phyloP scores from a whole-genome alignment of 2,329 filamentous ascomycete species.

The Acrodontium crateriforme region DNA sequence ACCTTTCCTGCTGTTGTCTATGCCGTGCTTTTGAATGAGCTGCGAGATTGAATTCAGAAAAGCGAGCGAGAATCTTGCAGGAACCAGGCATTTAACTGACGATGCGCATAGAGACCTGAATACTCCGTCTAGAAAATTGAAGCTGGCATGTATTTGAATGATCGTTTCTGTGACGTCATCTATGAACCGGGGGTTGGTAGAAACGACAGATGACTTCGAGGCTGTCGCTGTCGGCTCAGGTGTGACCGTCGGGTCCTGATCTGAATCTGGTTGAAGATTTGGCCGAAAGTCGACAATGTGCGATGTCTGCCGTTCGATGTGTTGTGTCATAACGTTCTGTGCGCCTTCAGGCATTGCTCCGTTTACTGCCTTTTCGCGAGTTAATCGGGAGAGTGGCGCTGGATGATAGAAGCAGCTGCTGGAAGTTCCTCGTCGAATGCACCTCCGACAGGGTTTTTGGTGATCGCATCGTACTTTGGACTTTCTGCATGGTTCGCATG shows the following conservation, averaged over 20 bases:
- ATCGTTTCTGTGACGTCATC: too few species aligned
- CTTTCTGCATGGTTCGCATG: not conserved
- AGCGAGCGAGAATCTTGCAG: not conserved
- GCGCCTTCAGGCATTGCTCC: not conserved
- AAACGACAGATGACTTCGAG: too few species aligned
- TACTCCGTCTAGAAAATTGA: not conserved
- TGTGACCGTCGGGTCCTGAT: not conserved
- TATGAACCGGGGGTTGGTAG: too few species aligned
- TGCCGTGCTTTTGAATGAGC: not conserved
- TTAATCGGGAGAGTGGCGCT: not conserved
- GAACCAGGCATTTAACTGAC: too few species aligned
- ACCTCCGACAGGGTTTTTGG: not conserved
- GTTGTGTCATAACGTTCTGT: not conserved
- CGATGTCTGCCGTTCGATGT: too few species aligned
- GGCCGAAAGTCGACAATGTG: too few species aligned
- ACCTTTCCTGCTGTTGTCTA: not conserved
- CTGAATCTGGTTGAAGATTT: not conserved
- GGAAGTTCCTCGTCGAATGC: not conserved
- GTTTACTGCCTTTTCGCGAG: not conserved
- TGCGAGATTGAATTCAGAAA: not conserved
- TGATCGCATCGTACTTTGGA: not conserved
- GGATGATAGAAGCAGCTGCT: not conserved
- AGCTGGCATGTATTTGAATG: not conserved
- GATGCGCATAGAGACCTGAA: too few species aligned
- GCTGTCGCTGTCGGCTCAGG: not conserved